Evolutionary conservation across 305 asterid genomes (phyloP).

Genomic region (Fraxinus sp.): DNA sequence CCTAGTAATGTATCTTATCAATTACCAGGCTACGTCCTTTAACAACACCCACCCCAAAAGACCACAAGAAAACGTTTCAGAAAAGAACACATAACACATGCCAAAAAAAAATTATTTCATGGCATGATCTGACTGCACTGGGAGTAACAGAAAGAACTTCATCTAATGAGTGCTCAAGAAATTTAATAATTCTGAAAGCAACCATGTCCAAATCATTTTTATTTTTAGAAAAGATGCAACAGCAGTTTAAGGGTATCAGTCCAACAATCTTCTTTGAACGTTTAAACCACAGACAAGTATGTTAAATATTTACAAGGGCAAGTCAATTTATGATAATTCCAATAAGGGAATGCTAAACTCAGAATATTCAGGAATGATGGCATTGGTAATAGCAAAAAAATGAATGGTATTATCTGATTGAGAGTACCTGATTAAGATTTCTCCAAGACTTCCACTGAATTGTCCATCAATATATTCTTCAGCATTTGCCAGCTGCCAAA

Average conservation of each 20-base stretch:
- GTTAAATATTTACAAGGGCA: neutral
- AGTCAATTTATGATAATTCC: neutral
- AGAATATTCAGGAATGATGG: neutral
- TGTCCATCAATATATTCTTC: slow-evolving; percentile 80
- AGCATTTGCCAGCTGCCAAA: slow-evolving; percentile 72
- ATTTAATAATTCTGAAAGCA: neutral
- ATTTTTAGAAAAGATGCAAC: neutral
- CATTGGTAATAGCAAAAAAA: neutral
- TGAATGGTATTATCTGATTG: neutral
- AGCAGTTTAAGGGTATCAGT: neutral
- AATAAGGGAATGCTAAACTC: neutral
- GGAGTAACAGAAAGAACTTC: neutral
- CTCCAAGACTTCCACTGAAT: slow-evolving; percentile 78
- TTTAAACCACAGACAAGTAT: neutral
- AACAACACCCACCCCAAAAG: neutral
- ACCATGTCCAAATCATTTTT: neutral
- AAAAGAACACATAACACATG: neutral
- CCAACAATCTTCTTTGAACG: neutral
- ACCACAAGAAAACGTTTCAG: neutral
- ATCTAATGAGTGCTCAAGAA: neutral
- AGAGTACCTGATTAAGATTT: slow-evolving; percentile 73
- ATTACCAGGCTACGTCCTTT: neutral
- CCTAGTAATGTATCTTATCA: neutral
- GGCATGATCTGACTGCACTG: neutral
- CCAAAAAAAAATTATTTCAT: neutral